Percentiles rank a stretch among this genome's conserved stretches.
phyloP scores from a whole-genome alignment of 2,329 filamentous ascomycete species.

The Trichoderma breve region DNA sequence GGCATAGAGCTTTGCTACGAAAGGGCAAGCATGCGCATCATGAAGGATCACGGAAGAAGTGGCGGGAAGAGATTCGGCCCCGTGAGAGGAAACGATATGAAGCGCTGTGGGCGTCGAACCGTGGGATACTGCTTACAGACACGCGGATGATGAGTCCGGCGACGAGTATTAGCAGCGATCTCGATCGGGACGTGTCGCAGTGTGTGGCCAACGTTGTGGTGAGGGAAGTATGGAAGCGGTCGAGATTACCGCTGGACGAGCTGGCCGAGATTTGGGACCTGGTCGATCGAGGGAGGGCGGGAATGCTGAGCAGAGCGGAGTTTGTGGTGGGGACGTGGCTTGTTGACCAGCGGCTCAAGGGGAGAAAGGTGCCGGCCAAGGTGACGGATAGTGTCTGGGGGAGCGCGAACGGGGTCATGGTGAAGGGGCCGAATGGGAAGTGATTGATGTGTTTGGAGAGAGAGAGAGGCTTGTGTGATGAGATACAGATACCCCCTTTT shows the following conservation, averaged over 20 bases:
- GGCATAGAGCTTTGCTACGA: conserved; percentile 52
- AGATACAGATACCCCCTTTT: background rate
- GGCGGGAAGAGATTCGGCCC: conserved; percentile 71
- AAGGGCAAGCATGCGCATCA: conserved; percentile 67
- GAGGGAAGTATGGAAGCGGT: conserved; percentile 72
- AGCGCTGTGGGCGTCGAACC: conserved; percentile 80
- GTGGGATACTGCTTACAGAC: conserved; percentile 51
- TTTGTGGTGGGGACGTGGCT: conserved; percentile 85
- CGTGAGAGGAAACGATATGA: conserved; percentile 78
- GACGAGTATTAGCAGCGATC: conserved; percentile 22
- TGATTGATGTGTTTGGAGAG: conserved; percentile 19
- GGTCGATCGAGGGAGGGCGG: conserved; percentile 57
- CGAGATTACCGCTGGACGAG: conserved; percentile 64
- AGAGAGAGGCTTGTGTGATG: background rate
- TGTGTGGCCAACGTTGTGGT: conserved; percentile 67
- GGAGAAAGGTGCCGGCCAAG: conserved; percentile 69
- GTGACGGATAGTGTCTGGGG: conserved; percentile 75
- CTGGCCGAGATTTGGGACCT: conserved; percentile 76
- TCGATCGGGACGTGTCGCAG: conserved; percentile 37
- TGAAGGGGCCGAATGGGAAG: conserved; percentile 34
- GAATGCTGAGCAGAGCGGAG: conserved; percentile 63
- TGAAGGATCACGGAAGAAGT: conserved; percentile 71
- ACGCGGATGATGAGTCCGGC: conserved; percentile 18
- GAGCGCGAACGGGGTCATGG: conserved; percentile 55
- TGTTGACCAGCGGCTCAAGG: conserved; percentile 76